Evolutionary conservation across 768 basidiomycete species (phyloP).

Genomic region (Suillus variegatus): DNA sequence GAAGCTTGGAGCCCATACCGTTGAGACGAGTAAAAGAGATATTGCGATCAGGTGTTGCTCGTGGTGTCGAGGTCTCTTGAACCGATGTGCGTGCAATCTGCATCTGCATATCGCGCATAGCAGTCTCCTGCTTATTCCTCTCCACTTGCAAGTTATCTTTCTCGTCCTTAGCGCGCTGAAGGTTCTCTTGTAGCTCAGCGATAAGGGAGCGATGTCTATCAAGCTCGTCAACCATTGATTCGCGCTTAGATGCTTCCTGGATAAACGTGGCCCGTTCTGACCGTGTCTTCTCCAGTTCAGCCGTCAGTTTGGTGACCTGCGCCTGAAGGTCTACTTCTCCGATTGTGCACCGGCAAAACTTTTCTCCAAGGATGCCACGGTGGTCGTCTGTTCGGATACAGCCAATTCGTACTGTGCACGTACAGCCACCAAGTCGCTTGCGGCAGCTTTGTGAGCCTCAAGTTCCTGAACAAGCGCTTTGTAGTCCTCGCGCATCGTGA

Average conservation of each 20-base stretch:
- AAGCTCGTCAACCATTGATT: conserved; percentile 72
- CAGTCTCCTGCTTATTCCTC: conserved; percentile 63
- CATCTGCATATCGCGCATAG: conserved; percentile 79
- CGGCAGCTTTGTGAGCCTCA: conserved; percentile 46
- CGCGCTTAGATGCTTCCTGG: conserved; percentile 72
- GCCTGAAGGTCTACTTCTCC: conserved; percentile 43
- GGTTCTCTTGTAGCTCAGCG: conserved; percentile 74
- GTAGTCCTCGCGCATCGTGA: conserved; percentile 44
- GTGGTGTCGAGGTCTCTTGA: conserved; percentile 49
- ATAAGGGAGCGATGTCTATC: conserved; percentile 76
- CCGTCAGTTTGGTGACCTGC: conserved; percentile 49
- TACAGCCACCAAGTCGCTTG: conserved; percentile 42
- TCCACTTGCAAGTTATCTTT: conserved; percentile 77
- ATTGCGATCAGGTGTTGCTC: conserved; percentile 53
- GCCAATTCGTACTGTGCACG: conserved; percentile 47
- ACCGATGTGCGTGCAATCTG: conserved; percentile 60
- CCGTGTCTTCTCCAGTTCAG: conserved; percentile 59
- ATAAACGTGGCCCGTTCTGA: conserved; percentile 62
- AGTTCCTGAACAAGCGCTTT: conserved; percentile 53
- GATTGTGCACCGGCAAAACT: conserved; percentile 44
- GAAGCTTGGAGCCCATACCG: conserved; percentile 72
- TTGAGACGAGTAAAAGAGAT: conserved; percentile 57
- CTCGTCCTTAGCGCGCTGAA: conserved; percentile 81
- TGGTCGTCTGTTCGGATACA: conserved; percentile 49
- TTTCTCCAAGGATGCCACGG: conserved; percentile 49